Conservation (phyloP, 2,329 filamentous ascomycete species). For the Magnaporthiopsis rhizophila region DNA sequence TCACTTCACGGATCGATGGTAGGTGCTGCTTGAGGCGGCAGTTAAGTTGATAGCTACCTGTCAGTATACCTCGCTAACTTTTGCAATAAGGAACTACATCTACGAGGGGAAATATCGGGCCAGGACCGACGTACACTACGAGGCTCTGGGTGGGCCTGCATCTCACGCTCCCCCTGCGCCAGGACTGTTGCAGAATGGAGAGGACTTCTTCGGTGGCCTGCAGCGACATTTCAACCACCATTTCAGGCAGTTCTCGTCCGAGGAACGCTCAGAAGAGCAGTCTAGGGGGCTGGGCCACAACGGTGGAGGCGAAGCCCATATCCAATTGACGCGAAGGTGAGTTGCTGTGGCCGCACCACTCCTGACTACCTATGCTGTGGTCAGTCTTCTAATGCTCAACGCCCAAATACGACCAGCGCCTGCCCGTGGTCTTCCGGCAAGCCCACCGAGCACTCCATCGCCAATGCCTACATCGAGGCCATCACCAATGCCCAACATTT, state of each 20-base stretch:
- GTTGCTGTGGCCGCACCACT: not conserved
- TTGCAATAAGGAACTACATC: constrained; percentile 62
- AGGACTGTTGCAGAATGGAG: constrained; percentile 17
- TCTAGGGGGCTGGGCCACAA: not conserved
- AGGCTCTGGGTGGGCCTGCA: constrained; percentile 18
- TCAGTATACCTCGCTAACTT: not conserved
- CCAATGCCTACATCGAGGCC: constrained; percentile 71
- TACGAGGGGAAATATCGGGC: constrained; percentile 69
- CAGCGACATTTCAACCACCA: constrained; percentile 28
- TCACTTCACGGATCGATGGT: constrained; percentile 81
- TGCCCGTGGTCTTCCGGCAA: constrained; percentile 42
- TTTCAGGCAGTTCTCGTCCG: constrained; percentile 20
- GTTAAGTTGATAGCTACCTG: not conserved
- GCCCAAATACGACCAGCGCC: not conserved
- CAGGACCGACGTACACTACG: constrained; percentile 43
- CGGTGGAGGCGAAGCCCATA: constrained; percentile 23
- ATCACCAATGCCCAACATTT: constrained; percentile 64
- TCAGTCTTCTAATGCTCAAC: not conserved
- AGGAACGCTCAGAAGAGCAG: not conserved
- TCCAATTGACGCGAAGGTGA: constrained; percentile 45
- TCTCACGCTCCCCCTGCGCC: constrained; percentile 16
- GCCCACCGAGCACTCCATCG: constrained; percentile 65
- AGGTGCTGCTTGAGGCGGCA: not conserved
- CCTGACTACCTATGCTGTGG: not conserved
- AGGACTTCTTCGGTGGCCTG: constrained; percentile 21